Conservation (phyloP, 139 green algal genomes). For the Tetraselmis striata region DNA sequence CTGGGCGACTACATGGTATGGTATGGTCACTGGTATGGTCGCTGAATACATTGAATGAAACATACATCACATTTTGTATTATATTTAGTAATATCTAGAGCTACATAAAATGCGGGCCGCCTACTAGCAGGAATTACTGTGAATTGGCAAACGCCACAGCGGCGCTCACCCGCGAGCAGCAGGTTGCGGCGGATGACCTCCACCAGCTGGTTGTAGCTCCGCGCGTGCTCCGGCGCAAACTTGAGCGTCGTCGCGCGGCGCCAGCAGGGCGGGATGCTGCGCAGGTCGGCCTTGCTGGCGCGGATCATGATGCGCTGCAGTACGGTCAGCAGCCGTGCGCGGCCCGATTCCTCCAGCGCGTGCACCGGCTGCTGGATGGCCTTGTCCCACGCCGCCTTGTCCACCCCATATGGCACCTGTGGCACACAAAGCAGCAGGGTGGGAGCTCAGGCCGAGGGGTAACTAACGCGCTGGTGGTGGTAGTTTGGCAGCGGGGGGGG, state of each 20-base stretch:
- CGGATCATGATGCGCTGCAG: constrained; percentile 72
- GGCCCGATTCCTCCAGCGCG: constrained; percentile 22
- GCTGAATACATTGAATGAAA: too few species aligned
- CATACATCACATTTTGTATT: too few species aligned
- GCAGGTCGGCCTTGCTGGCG: constrained; percentile 71
- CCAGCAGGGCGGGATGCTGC: constrained; percentile 46
- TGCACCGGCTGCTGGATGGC: constrained; percentile 66
- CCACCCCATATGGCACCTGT: background rate
- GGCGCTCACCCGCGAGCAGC: constrained; percentile 65
- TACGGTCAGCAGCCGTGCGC: constrained; percentile 53
- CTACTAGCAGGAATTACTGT: too few species aligned
- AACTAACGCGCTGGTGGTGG: too few species aligned
- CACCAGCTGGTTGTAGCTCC: constrained; percentile 83
- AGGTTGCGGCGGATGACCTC: constrained; percentile 77
- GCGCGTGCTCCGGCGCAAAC: constrained; percentile 74
- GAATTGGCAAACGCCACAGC: too few species aligned
- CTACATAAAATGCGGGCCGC: too few species aligned
- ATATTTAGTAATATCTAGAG: too few species aligned
- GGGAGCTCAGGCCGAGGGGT: too few species aligned
- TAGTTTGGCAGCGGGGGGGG: too few species aligned
- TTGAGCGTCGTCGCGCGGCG: constrained; percentile 52
- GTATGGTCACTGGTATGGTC: too few species aligned
- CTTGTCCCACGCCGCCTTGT: constrained; percentile 39
- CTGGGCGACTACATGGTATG: too few species aligned
- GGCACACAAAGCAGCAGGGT: constrained; percentile 14